Conservation (phyloP, 2,329 filamentous ascomycete species). For the Aureobasidium sp. region DNA sequence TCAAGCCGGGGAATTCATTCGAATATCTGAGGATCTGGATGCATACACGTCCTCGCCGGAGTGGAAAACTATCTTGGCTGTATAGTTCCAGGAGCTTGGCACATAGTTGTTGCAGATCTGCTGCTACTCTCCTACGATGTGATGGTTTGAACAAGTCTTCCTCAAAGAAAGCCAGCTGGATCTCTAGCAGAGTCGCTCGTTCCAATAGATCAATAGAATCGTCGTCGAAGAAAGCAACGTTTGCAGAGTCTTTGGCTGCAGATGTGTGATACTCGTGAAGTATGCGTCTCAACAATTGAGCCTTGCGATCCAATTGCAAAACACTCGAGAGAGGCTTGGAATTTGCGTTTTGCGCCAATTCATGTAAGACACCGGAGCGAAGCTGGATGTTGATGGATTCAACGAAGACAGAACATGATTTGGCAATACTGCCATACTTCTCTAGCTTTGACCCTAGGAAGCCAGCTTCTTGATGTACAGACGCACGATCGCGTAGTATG, state of each 20-base stretch:
- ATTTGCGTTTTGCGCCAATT: background rate
- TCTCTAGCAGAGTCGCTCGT: constrained; percentile 37
- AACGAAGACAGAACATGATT: background rate
- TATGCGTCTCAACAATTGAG: background rate
- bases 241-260: background rate
- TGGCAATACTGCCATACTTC: constrained; percentile 48
- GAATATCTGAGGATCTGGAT: constrained; percentile 21
- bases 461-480: constrained; percentile 52
- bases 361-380: background rate
- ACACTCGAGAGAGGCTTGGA: background rate
- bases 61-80: constrained; percentile 19
- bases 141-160: constrained; percentile 7
- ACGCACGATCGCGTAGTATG: constrained; percentile 49
- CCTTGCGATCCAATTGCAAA: background rate
- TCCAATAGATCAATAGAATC: constrained; percentile 23
- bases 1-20: constrained; percentile 21
- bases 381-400: background rate
- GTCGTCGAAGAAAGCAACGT: constrained; percentile 28
- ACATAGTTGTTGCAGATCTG: background rate
- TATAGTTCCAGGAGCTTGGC: constrained; percentile 22
- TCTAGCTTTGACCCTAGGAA: constrained; percentile 60
- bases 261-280: background rate
- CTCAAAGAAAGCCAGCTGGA: constrained; percentile 29
- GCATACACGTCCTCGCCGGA: constrained; percentile 26
- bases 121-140: constrained; percentile 2